Evolutionary conservation across 495 filamentous ascomycete genomes (phyloP).

Genomic region (Aspergillus olivimuriae): DNA sequence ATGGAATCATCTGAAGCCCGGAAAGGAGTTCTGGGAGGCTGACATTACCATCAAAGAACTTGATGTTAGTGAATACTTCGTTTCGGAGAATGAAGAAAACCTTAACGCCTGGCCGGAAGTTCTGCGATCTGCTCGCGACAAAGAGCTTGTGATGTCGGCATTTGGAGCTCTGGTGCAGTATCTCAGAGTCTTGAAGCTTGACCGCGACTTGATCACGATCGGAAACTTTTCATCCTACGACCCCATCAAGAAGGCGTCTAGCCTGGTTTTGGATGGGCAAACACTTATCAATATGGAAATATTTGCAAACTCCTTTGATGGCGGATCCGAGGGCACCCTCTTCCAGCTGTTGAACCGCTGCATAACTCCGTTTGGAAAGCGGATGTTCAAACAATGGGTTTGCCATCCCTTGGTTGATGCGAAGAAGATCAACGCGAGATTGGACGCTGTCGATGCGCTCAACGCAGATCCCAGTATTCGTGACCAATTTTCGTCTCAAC

Average conservation of each 20-base stretch:
- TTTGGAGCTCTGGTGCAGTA: slow-evolving; percentile 89
- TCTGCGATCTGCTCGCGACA: slow-evolving; percentile 67
- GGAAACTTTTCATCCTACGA: slow-evolving; percentile 90
- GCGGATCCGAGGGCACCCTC: slow-evolving; percentile 74
- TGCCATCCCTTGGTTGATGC: slow-evolving; percentile 90
- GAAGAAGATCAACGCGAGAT: slow-evolving; percentile 80
- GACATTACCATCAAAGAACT: slow-evolving; percentile 78
- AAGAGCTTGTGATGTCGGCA: slow-evolving; percentile 84
- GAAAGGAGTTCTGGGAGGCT: slow-evolving; percentile 87
- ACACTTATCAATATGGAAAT: slow-evolving; percentile 96
- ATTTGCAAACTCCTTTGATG: slow-evolving; percentile 90
- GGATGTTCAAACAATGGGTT: slow-evolving; percentile 95
- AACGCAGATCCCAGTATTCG: slow-evolving; percentile 73
- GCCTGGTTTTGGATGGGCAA: slow-evolving; percentile 90
- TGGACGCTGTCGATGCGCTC: slow-evolving; percentile 91
- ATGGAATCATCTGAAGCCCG: slow-evolving; percentile 88
- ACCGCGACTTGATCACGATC: slow-evolving; percentile 78
- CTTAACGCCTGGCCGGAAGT: slow-evolving; percentile 71
- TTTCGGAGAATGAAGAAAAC: slow-evolving; percentile 51
- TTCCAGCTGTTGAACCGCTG: slow-evolving; percentile 90
- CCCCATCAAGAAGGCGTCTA: slow-evolving; percentile 89
- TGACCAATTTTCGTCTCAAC: slow-evolving; percentile 75
- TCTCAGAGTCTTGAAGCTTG: slow-evolving; percentile 79
- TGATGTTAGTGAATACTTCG: slow-evolving; percentile 75
- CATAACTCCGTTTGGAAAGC: slow-evolving; percentile 94